Base-by-base conservation (phyloP, 495 filamentous ascomycete species). In the Podospora didyma region DNA sequence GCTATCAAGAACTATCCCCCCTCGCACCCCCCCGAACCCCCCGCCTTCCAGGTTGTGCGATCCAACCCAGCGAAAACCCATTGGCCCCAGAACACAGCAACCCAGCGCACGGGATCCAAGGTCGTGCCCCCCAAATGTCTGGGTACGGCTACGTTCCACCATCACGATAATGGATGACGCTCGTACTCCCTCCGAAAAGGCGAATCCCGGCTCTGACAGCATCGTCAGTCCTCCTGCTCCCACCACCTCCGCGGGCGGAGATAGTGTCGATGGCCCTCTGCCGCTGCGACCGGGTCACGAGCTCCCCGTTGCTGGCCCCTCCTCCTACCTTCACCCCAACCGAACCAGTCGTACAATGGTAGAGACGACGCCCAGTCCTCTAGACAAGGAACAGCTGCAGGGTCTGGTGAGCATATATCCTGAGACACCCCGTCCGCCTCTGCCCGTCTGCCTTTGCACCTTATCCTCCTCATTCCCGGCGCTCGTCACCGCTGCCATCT, bases 321-420 rank as follows among this genome's bases (percentile, higher is more conserved):
- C 88, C 55, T 90, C 89, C 47, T 96, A 92, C 77, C 84, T 95
- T 72, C 86, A 85, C 65, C 88, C 87, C 54, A 79, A 80, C 69
- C 71, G 78, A 64, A 72, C 60, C 60, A 73, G 68, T 70, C 75
- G 69, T 66, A 72, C 75, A 65, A 73, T 76, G 65, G 66, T 80
- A 59, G 72, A 79, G 53, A 80, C 80, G 69, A 78, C 85, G 66
- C 77, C 88, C 74, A 88, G 79, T 75, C 82, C 85, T 60, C 79
- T 96, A 59, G 92, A 97, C 73, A 85, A 82, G 73, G 93, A 96
- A 76, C 93, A 97, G 78, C 83, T 87, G 75, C 87, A 93, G 72
- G 93, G 89, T 67, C 82, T 97, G 82, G 93, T 97, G 72, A 82
- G 89, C 80, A 56, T 56, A 54, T 39, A 35, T 54, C 48, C 64